Evolutionary conservation across 1,284 basidiomycete genomes (phyloP).

Genomic region (Rhodotorula glutinis): DNA sequence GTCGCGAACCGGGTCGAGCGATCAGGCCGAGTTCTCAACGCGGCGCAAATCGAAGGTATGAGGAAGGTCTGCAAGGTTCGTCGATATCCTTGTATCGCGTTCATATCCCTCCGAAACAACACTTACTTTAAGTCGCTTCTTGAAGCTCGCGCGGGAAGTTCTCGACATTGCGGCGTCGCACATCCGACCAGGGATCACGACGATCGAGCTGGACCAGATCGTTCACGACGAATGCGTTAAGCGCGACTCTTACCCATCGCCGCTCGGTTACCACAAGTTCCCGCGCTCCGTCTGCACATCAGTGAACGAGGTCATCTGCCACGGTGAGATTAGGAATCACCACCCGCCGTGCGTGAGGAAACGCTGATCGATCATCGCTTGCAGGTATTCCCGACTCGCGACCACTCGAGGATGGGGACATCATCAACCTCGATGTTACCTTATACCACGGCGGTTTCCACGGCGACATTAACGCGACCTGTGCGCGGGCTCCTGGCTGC

Average conservation of each 20-base stretch:
- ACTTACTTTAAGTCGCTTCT: not conserved
- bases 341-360: not conserved
- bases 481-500: not conserved
- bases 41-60: slow-evolving; percentile 74
- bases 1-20: slow-evolving; percentile 4
- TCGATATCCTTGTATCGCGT: slow-evolving; percentile 11
- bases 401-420: slow-evolving; percentile 83
- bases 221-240: slow-evolving; percentile 93
- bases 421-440: slow-evolving; percentile 76
- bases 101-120: not conserved
- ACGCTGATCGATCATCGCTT: not conserved
- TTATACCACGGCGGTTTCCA: slow-evolving; percentile 73
- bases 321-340: slow-evolving; percentile 49
- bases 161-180: slow-evolving; percentile 83
- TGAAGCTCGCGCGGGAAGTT: slow-evolving; percentile 81
- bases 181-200: slow-evolving; percentile 85
- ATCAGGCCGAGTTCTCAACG: slow-evolving; percentile 56
- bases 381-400: slow-evolving; percentile 83
- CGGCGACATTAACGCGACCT: slow-evolving; percentile 74
- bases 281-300: slow-evolving; percentile 94
- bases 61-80: slow-evolving; percentile 68
- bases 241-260: slow-evolving; percentile 87
- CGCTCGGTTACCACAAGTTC: slow-evolving; percentile 86
- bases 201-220: slow-evolving; percentile 89
- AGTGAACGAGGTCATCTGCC: slow-evolving; percentile 95